Evolutionary conservation across 2,329 filamentous ascomycete species (phyloP).

Genomic region (Clarireedia homoeocarpa): DNA sequence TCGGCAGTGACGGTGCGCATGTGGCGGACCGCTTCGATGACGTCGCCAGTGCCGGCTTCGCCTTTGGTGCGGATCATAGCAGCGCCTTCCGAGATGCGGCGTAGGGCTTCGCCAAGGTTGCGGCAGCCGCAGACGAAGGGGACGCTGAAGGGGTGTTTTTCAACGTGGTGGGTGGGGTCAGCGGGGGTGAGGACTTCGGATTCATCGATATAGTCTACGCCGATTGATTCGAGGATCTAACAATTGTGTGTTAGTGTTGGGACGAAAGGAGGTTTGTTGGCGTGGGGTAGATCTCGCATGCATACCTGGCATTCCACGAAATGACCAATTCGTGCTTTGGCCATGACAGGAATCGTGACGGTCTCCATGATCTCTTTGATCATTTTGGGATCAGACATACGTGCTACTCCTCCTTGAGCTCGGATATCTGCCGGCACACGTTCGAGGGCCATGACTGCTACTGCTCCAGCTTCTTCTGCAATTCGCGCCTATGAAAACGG

Average conservation of each 20-base stretch:
- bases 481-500: constrained; percentile 65
- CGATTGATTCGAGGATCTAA: constrained; percentile 86
- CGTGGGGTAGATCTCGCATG: background rate
- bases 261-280: too few relatives aligned
- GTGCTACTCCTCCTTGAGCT: constrained; percentile 81
- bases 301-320: constrained; percentile 86
- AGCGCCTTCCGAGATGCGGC: constrained; percentile 85
- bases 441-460: constrained; percentile 97
- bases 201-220: constrained; percentile 97
- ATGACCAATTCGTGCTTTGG: constrained; percentile 95
- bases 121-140: constrained; percentile 97
- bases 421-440: constrained; percentile 95
- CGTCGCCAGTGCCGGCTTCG: constrained; percentile 93
- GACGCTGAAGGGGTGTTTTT: constrained; percentile 73
- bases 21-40: constrained; percentile 93
- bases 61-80: constrained; percentile 99
- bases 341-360: constrained; percentile 98
- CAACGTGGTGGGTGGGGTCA: constrained; percentile 83
- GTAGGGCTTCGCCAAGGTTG: constrained; percentile 85
- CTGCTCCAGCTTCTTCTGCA: constrained; percentile 91
- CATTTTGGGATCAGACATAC: constrained; percentile 93
- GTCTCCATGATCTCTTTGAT: constrained; percentile 93
- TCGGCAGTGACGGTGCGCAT: constrained; percentile 84
- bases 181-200: constrained; percentile 95
- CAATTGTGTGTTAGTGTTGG: background rate